These are phyloP conservation scores for Penicillium goetzii DNA, from an alignment of 495 filamentous ascomycete species.

Conservation along the genomic window DNA sequence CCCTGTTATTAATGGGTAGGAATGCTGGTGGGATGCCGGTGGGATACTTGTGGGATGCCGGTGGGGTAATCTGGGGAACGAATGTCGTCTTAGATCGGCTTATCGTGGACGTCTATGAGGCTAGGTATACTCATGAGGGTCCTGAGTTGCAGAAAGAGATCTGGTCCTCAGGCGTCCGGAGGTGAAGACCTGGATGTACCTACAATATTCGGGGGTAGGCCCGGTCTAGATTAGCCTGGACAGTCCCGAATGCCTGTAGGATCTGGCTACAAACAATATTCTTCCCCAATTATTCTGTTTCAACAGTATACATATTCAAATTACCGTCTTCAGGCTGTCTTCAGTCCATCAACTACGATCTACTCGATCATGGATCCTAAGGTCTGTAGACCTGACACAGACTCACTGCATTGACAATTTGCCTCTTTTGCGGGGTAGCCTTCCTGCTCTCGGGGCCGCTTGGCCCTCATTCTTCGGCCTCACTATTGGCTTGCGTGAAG, in stretches of 20 bases:
- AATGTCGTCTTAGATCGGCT: no score
- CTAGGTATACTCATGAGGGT: no score
- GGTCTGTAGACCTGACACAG: background rate
- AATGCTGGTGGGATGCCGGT: background rate
- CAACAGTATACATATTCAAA: background rate
- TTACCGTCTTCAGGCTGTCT: background rate
- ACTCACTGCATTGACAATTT: background rate
- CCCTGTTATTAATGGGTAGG: background rate
- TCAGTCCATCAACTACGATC: background rate
- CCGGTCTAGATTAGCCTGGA: no score
- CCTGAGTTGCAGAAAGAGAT: no score
- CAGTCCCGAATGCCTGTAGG: no score
- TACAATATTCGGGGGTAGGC: no score
- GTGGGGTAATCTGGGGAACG: background rate
- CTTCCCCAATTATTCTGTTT: background rate
- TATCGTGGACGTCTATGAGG: no score
- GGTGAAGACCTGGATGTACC: no score
- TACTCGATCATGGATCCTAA: background rate
- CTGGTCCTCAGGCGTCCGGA: no score
- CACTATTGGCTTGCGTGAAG: background rate
- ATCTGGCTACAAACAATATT: background rate
- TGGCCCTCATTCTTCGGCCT: background rate
- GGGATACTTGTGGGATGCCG: background rate
- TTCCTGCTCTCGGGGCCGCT: background rate
- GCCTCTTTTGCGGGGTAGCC: constrained; percentile 3